Evolutionary conservation across 208 protist genomes (phyloP).

Genomic region (Leishmania braziliensis): DNA sequence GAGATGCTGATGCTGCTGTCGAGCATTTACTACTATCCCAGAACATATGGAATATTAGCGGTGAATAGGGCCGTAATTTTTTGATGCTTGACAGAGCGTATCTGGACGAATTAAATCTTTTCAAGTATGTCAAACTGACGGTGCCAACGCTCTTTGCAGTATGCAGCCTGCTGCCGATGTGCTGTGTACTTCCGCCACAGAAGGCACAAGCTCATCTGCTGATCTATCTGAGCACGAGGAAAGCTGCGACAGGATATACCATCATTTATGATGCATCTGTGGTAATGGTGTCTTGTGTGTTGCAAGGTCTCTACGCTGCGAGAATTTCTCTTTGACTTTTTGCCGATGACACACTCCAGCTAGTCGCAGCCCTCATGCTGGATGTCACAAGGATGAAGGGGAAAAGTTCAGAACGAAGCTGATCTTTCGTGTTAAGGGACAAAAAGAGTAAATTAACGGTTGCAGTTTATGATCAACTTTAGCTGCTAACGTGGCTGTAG

Average conservation of each 20-base stretch:
- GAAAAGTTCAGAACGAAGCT: constrained; percentile 22
- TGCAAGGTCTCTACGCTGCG: constrained; percentile 14
- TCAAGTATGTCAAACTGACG: constrained; percentile 37
- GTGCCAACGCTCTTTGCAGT: constrained; percentile 42
- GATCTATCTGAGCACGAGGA: constrained; percentile 25
- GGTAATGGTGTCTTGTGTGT: no score
- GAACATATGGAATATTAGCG: constrained; percentile 43
- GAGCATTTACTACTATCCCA: constrained; percentile 47
- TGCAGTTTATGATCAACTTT: constrained; percentile 58
- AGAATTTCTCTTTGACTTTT: constrained; percentile 55
- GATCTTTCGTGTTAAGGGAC: constrained; percentile 49
- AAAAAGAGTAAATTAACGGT: constrained; percentile 74
- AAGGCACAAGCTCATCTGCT: constrained; percentile 52
- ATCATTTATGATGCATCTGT: constrained; percentile 35
- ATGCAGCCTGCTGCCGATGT: constrained; percentile 46
- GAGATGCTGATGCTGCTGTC: constrained; percentile 44
- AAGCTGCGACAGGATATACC: constrained; percentile 21
- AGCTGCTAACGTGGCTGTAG: constrained; percentile 59
- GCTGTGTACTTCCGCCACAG: constrained; percentile 41
- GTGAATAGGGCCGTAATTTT: constrained; percentile 47
- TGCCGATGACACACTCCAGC: constrained; percentile 45
- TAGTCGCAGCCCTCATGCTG: constrained; percentile 7
- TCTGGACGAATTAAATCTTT: constrained; percentile 54
- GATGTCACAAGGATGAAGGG: constrained; percentile 27
- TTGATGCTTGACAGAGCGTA: constrained; percentile 35